These are phyloP conservation scores for Trapa bicornis DNA, from an alignment of 345 rosid genomes.

Conservation along the genomic window DNA sequence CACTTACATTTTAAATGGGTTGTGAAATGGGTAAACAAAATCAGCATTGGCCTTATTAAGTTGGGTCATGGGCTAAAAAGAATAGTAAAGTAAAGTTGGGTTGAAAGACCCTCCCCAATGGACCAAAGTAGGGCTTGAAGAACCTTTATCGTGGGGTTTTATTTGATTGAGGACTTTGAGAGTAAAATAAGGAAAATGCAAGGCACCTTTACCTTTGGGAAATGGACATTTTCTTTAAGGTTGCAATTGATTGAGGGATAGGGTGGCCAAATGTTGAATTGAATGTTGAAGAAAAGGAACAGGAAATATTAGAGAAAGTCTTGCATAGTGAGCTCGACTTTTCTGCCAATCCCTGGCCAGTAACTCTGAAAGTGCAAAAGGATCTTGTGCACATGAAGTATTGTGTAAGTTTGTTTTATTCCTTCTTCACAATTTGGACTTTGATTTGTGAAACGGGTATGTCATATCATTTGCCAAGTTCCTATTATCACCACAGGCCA, in stretches of 20 bases:
- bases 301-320: conserved; percentile 39
- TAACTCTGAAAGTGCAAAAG: conserved; percentile 32
- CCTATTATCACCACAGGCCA: conserved; percentile 19
- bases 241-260: neutral
- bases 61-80: too few relatives aligned
- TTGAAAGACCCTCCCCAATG: too few relatives aligned
- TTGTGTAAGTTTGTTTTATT: conserved; percentile 19
- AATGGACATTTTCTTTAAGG: neutral
- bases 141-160: too few relatives aligned
- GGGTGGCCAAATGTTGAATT: neutral
- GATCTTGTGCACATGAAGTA: conserved; percentile 38
- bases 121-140: too few relatives aligned
- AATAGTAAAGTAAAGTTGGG: too few relatives aligned
- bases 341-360: conserved; percentile 38
- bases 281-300: conserved; percentile 22
- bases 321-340: conserved; percentile 36
- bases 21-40: too few relatives aligned
- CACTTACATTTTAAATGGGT: too few relatives aligned
- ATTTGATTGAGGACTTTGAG: too few relatives aligned
- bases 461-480: neutral
- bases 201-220: neutral
- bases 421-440: neutral
- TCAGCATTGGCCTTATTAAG: too few relatives aligned
- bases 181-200: neutral
- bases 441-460: neutral